Base-by-base conservation (phyloP, 2,329 filamentous ascomycete species). In the Arthrobotrys sphaeroides region DNA sequence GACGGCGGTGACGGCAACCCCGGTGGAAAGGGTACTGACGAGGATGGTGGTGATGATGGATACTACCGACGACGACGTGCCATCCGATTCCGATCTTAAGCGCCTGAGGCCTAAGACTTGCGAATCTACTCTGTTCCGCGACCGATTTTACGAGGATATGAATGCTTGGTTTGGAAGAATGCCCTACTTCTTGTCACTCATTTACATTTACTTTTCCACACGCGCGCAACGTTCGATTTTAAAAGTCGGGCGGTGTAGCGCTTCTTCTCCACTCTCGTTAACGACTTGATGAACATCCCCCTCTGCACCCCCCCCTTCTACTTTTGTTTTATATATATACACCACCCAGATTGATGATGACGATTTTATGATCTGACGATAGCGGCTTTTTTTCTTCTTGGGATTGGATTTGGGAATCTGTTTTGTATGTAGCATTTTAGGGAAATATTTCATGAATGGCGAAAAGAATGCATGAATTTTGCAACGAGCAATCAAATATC, bases 401-500 rank as follows among this genome's bases (percentile, higher is more conserved):
- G 53, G 53, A 55, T 10, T 43, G 38, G 55, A 43, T 28, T 43
- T 28, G 36, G 18, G 47, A 18, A 38, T 38, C 18, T 55, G 31
- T 55, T 55, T 60, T 60, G 55, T 43, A 60, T 60, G 36, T 60
- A 60, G 51, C 28, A 55, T 36, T 55, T 55, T 18, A 9, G 12
- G 26, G 18, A 55, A 24, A n/a, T n/a, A n/a, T n/a, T n/a, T n/a
- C n/a, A n/a, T n/a, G 31, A 38, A 55, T 38, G 20, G 31, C 31
- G 10, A 38, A 38, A 24, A 55, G 38, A 55, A 38, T 38, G 18
- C 51, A 55, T 20, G 16, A 24, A 4, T 10, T 38, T 38, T 38
- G 20, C 1, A 18, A 38, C 20, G 18, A 38, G 24, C 45, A 6
- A 16, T 40, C 31, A n/a, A n/a, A n/a, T n/a, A n/a, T n/a, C n/a